Conservation (phyloP, 805 yeast species). For the Myxozyma neotropica region DNA sequence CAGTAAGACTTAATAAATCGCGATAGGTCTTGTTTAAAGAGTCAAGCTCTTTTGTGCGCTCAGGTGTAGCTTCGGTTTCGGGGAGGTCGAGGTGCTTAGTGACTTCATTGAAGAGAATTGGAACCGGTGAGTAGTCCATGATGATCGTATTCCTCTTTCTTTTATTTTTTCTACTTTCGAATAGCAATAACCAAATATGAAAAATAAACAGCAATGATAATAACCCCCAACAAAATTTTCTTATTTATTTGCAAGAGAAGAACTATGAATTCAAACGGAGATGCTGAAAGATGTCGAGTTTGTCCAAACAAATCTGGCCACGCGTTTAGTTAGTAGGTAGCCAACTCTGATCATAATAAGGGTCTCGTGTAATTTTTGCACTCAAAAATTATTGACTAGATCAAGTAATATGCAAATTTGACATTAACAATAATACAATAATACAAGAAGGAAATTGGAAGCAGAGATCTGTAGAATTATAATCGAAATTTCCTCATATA, state of each 20-base stretch:
- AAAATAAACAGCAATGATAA: neutral
- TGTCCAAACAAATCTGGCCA: neutral
- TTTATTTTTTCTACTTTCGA: neutral
- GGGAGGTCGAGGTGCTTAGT: slow-evolving; percentile 26
- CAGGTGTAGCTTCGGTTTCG: slow-evolving; percentile 22
- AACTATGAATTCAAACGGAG: too few species aligned
- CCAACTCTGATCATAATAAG: neutral
- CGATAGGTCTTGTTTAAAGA: slow-evolving; percentile 41
- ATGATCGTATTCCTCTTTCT: neutral
- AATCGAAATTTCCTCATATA: neutral
- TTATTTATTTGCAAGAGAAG: too few species aligned
- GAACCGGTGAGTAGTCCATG: slow-evolving; percentile 6
- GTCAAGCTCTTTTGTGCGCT: slow-evolving; percentile 35
- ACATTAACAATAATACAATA: too few species aligned
- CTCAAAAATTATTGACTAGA: neutral
- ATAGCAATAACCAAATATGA: neutral
- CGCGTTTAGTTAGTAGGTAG: neutral
- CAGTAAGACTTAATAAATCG: slow-evolving; percentile 39
- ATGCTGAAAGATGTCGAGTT: too few species aligned
- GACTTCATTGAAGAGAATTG: slow-evolving; percentile 20
- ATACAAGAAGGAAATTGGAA: too few species aligned
- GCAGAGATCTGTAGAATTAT: too few species aligned
- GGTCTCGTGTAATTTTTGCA: neutral
- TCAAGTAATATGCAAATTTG: too few species aligned
- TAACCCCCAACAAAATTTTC: too few species aligned